Percentiles rank a stretch among this genome's conserved stretches.
Conservation (phyloP, 2,329 filamentous ascomycete genomes). For the Sclerotinia trifoliorum region DNA sequence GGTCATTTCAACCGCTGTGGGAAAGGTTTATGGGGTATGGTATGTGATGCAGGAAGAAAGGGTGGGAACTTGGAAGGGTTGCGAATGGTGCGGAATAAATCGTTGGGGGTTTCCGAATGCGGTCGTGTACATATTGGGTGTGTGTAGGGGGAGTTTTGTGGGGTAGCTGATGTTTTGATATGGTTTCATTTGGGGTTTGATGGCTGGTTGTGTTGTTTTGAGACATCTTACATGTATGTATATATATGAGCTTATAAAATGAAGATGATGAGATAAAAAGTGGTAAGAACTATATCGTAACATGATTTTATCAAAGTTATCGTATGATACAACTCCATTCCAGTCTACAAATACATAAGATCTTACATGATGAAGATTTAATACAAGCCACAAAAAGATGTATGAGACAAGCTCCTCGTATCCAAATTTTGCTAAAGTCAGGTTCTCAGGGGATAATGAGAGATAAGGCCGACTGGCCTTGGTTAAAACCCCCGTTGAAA, state of each 20-base stretch:
- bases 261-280: neutral
- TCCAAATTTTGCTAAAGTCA: slow-evolving; percentile 11
- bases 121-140: neutral
- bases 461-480: slow-evolving; percentile 9
- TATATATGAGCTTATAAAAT: neutral
- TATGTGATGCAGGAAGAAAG: neutral
- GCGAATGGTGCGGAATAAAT: slow-evolving; percentile 1
- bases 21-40: neutral
- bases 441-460: slow-evolving; percentile 7
- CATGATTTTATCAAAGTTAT: neutral
- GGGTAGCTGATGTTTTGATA: neutral
- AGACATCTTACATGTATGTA: neutral
- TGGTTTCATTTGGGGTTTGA: neutral
- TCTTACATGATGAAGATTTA: neutral
- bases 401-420: neutral
- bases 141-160: neutral
- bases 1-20: neutral
- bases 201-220: neutral
- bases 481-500: neutral
- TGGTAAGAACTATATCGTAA: neutral
- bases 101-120: neutral
- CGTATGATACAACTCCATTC: neutral
- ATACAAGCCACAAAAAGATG: too few relatives aligned
- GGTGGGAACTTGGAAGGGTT: neutral
- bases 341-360: neutral